These are phyloP conservation scores for Ceratocystis eucalypticola DNA, from an alignment of 2,329 filamentous ascomycete species.

Conservation along the genomic window DNA sequence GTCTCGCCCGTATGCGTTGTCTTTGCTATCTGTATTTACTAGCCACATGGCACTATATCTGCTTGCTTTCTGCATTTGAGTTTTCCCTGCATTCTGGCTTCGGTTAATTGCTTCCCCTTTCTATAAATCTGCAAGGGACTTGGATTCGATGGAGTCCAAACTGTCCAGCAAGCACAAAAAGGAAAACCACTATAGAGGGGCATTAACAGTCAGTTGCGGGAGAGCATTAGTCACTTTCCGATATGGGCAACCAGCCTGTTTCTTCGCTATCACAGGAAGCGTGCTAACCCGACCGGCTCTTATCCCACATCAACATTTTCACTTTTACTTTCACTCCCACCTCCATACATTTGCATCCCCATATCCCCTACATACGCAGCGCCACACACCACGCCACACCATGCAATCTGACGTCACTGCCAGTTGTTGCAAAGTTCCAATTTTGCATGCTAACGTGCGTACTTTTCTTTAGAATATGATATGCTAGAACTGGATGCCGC, in stretches of 20 bases:
- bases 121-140: not conserved
- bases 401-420: slow-evolving; percentile 6
- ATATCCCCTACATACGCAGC: not conserved
- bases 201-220: not conserved
- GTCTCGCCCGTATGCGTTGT: slow-evolving; percentile 8
- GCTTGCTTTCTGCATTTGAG: slow-evolving; percentile 22
- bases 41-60: not conserved
- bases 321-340: not conserved
- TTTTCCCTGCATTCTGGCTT: slow-evolving; percentile 19
- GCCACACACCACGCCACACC: not conserved
- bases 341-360: not conserved
- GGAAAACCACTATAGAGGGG: not conserved
- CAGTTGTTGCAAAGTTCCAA: slow-evolving; percentile 19
- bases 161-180: not conserved
- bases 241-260: not conserved
- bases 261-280: not conserved
- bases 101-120: slow-evolving; percentile 2
- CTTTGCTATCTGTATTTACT: slow-evolving; percentile 10
- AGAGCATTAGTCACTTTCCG: not conserved
- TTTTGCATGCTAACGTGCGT: slow-evolving; percentile 31
- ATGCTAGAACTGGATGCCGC: slow-evolving; percentile 48
- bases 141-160: not conserved
- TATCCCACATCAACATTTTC: not conserved
- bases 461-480: slow-evolving; percentile 42
- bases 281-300: not conserved